Evolutionary conservation across 495 filamentous ascomycete genomes (phyloP).

Genomic region (Neurospora sp.): DNA sequence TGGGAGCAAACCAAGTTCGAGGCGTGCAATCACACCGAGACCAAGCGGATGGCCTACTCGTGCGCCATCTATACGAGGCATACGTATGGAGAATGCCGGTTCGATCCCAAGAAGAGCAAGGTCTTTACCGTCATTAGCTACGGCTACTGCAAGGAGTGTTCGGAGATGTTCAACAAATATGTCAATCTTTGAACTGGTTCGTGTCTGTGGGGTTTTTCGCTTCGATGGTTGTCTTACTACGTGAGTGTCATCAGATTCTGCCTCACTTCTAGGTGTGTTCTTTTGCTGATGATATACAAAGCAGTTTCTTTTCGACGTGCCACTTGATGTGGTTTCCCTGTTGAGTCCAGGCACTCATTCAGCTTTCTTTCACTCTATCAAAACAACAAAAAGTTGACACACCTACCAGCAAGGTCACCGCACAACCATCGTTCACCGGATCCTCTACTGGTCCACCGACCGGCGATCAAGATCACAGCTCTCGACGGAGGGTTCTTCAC

Average conservation of each 20-base stretch:
- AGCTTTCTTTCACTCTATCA: neutral
- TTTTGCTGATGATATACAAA: neutral
- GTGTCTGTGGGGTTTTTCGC: neutral
- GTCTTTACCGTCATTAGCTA: slow-evolving; percentile 9
- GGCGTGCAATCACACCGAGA: slow-evolving; percentile 7
- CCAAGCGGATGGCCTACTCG: slow-evolving; percentile 9
- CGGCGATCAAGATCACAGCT: neutral
- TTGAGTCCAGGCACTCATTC: neutral
- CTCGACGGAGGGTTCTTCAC: neutral
- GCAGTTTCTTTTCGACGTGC: neutral
- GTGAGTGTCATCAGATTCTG: neutral
- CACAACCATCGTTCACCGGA: neutral
- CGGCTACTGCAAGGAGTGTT: slow-evolving; percentile 8
- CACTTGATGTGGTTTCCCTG: neutral
- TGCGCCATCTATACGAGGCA: slow-evolving; percentile 12
- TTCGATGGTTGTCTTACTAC: neutral
- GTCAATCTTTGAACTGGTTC: neutral
- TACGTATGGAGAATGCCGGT: slow-evolving; percentile 10
- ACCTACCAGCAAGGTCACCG: neutral
- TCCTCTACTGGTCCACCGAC: neutral
- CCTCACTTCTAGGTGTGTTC: neutral
- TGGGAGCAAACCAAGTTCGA: slow-evolving; percentile 10
- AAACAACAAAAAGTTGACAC: neutral
- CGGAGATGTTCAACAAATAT: neutral
- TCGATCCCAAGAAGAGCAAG: slow-evolving; percentile 2